A percentile compares a stretch with the other conserved stretches of the same genome.
Evolutionary conservation across 2,329 filamentous ascomycete genomes (phyloP).

Genomic region (Diaporthe eres): DNA sequence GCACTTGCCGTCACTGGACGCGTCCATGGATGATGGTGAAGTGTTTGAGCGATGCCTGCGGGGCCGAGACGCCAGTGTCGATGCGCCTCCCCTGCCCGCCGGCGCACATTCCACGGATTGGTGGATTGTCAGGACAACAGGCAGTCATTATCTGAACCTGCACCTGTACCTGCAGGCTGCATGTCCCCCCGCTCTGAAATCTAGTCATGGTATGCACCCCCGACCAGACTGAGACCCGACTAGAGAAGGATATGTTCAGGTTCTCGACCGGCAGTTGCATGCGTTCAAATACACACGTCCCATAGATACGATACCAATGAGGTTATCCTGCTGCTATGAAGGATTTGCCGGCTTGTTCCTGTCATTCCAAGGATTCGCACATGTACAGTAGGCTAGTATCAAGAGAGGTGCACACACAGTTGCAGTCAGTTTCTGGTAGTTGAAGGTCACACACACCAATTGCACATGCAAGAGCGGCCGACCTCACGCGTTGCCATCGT

Average conservation of each 20-base stretch:
- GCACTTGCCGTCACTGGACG: background rate
- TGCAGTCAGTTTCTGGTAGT: background rate
- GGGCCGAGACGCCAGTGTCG: background rate
- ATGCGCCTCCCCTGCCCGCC: background rate
- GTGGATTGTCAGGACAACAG: slow-evolving; percentile 6
- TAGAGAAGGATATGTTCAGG: background rate
- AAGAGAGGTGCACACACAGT: background rate
- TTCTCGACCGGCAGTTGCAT: background rate
- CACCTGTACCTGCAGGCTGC: slow-evolving; percentile 17
- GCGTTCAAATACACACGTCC: background rate
- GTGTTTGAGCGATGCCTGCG: background rate
- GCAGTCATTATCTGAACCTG: slow-evolving; percentile 16
- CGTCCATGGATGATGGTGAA: background rate
- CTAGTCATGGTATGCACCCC: background rate
- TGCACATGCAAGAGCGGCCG: slow-evolving; percentile 18
- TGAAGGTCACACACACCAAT: background rate
- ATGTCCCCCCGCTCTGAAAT: background rate
- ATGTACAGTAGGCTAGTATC: background rate
- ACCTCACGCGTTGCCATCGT: slow-evolving; percentile 11
- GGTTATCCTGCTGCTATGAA: background rate
- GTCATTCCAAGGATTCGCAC: slow-evolving; percentile 5
- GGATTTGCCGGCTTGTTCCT: background rate
- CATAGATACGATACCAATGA: slow-evolving; percentile 1
- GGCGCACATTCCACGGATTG: background rate
- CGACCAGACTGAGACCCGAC: background rate